Evolutionary conservation across 768 basidiomycete species (phyloP).

Genomic region (Trametopsis cervina): DNA sequence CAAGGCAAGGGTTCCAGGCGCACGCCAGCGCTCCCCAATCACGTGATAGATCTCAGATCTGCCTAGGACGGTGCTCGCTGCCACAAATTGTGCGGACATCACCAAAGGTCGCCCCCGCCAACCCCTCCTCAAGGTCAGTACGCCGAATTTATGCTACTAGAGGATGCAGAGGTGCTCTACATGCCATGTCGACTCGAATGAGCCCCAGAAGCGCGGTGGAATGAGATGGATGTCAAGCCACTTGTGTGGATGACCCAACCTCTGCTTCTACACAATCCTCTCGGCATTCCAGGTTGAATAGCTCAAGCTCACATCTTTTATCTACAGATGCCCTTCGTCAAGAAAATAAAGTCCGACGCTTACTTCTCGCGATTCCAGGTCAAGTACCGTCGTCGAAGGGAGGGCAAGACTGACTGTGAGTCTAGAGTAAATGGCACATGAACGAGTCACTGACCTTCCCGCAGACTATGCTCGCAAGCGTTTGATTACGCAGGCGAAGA

Average conservation of each 20-base stretch:
- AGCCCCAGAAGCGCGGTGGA: slow-evolving; percentile 1
- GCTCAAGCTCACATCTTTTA: not conserved
- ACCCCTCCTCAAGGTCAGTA: slow-evolving; percentile 36
- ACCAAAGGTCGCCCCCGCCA: slow-evolving; percentile 19
- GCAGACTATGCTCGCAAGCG: slow-evolving; percentile 97
- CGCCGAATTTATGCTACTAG: not conserved
- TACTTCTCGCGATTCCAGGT: slow-evolving; percentile 99
- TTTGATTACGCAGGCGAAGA: slow-evolving; percentile 96
- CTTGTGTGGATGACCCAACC: slow-evolving; percentile 23
- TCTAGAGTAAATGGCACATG: not conserved
- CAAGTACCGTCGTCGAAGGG: slow-evolving; percentile 94
- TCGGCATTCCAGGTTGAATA: too few species aligned
- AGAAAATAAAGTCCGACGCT: slow-evolving; percentile 91
- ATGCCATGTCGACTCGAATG: not conserved
- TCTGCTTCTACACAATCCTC: slow-evolving; percentile 7
- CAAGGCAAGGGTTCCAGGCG: too few species aligned
- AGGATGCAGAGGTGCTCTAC: not conserved
- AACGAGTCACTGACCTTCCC: not conserved
- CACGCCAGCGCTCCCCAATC: not conserved
- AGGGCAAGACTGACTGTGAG: slow-evolving; percentile 97
- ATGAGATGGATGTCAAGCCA: slow-evolving; percentile 26
- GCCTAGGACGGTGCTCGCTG: not conserved
- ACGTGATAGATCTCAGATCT: slow-evolving; percentile 13
- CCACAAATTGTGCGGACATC: slow-evolving; percentile 6
- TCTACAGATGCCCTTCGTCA: slow-evolving; percentile 88